These are phyloP conservation scores for Multifurca ochricompacta DNA, from an alignment of 768 basidiomycete species.

Conservation along the genomic window DNA sequence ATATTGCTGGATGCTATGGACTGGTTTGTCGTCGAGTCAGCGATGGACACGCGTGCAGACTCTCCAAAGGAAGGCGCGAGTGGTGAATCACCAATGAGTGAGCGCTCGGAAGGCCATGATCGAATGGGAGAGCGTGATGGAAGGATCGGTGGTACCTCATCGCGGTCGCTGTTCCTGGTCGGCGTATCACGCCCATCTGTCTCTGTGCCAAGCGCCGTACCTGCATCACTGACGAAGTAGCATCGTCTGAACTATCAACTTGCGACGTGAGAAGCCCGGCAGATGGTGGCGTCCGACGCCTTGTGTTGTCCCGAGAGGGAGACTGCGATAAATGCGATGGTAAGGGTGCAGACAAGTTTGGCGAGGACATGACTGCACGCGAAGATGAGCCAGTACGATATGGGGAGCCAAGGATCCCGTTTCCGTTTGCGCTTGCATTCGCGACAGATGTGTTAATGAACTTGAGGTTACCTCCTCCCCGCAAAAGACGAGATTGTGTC, in stretches of 20 bases:
- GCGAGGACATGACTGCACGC: constrained; percentile 51
- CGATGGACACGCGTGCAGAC: constrained; percentile 25
- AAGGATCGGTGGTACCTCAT: constrained; percentile 34
- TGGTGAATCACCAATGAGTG: constrained; percentile 1
- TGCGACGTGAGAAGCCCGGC: constrained; percentile 14
- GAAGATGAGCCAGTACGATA: constrained; percentile 26
- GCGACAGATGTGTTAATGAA: constrained; percentile 27
- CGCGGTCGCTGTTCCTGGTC: constrained; percentile 27
- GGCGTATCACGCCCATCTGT: constrained; percentile 19
- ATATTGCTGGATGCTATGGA: constrained; percentile 55
- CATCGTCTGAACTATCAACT: constrained; percentile 6
- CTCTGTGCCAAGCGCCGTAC: constrained; percentile 25
- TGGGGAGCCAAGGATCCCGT: constrained; percentile 16
- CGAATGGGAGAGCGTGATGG: constrained; percentile 50
- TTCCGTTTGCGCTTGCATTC: constrained; percentile 30
- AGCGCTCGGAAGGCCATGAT: constrained; percentile 27
- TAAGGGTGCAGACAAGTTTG: constrained; percentile 41
- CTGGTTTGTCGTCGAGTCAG: constrained; percentile 44
- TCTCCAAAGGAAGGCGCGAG: constrained; percentile 8
- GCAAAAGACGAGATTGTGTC: constrained; percentile 39
- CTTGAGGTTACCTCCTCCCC: constrained; percentile 29
- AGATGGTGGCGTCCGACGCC: constrained; percentile 4
- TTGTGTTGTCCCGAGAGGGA: constrained; percentile 21
- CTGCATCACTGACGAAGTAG: constrained; percentile 19
- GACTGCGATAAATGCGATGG: not conserved